Base-by-base conservation (phyloP, 2,329 filamentous ascomycete genomes). In the Colletotrichum higginsianum region DNA sequence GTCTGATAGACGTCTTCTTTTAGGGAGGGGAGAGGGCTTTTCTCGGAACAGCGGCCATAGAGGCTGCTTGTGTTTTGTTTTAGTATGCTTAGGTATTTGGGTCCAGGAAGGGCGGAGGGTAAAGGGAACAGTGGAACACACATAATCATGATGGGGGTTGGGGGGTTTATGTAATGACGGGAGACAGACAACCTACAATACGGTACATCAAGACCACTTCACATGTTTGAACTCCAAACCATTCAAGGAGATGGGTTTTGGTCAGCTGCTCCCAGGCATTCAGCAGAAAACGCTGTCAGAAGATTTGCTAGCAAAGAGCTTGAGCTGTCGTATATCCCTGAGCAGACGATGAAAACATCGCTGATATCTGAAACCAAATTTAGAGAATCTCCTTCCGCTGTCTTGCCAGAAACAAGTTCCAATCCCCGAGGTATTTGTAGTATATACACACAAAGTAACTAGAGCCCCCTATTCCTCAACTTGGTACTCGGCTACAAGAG, bases 51-150 rank as follows among this genome's bases (percentile, higher is more conserved):
- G 40, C 38, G 40, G 56, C 40, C 15, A 26, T 13, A 44, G 21
- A 46, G 21, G 40, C 40, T 58, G 56, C 16, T 46, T 16, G 6
- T 7, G 11, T 60, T 30, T n/a, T 47, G 40, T 60, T 42, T 46
- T 47, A 60, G 46, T 60, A 60, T 47, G 11, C 5, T 60, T 30
- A 60, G 40, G 56, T 11, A 60, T 46, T 57, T 6, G 40, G 56
- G 56, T 23, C 49, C 12, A 5, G 56, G 40, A 30, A 30, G 30
- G 30, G 30, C 30, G 30, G 8, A 60, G 56, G 42, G 18, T 16
- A 60, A 60, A 47, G 3, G 21, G 56, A 26, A 26, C 49, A 7
- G 15, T 13, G 15, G 40, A 44, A 21, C 7, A 52, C 23, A 13
- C 9, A 52, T 7, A 12, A 8, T 15, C 21, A 26, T 3, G 49